A percentile compares a stretch with the other conserved stretches of the same genome.
phyloP scores from a whole-genome alignment of 805 yeast genomes.

The Nakazawaea wyomingensis region DNA sequence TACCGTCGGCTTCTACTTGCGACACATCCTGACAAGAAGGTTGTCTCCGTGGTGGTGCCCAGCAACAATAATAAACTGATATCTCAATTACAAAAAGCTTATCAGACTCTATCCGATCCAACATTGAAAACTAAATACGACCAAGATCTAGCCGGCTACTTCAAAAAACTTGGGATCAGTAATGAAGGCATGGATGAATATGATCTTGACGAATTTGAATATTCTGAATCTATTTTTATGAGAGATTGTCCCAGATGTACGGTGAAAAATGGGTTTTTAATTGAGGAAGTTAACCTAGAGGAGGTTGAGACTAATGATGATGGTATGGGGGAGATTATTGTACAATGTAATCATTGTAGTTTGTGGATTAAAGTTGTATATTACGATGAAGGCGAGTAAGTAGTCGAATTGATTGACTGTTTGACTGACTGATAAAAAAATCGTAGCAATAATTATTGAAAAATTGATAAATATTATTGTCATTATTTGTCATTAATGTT shows the following conservation, averaged over 20 bases:
- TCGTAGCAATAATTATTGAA: not conserved
- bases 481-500: not conserved
- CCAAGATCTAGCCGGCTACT: constrained; percentile 28
- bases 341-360: constrained; percentile 82
- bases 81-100: constrained; percentile 52
- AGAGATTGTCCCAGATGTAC: constrained; percentile 68
- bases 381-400: constrained; percentile 36
- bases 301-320: constrained; percentile 45
- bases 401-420: too few relatives aligned
- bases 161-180: constrained; percentile 33
- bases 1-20: constrained; percentile 55
- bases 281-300: constrained; percentile 59
- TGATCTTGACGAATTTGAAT: constrained; percentile 57
- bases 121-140: constrained; percentile 47
- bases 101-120: constrained; percentile 43
- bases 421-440: too few relatives aligned
- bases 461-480: not conserved
- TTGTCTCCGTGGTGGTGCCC: constrained; percentile 1
- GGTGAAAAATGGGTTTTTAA: constrained; percentile 42
- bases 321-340: constrained; percentile 56
- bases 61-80: constrained; percentile 6
- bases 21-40: constrained; percentile 81
- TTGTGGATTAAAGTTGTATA: constrained; percentile 78
- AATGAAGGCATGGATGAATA: constrained; percentile 65
- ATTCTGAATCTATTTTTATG: constrained; percentile 30